Percentiles rank a stretch among this genome's conserved stretches.
Evolutionary conservation across 805 yeast genomes (phyloP).

Genomic region (Wickerhamomyces sydowiorum): DNA sequence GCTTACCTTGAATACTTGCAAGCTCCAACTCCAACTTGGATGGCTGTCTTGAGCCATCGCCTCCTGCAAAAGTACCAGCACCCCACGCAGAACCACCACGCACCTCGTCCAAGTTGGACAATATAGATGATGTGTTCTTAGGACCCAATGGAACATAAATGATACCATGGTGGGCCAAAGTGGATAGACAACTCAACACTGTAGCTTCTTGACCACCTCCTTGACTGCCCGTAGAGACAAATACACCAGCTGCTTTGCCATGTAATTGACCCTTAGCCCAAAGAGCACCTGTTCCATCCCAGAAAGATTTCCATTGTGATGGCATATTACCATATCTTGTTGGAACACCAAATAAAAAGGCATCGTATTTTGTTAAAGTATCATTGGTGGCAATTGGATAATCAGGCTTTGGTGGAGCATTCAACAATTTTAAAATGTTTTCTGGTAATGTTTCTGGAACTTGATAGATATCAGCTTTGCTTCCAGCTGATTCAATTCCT

Average conservation of each 20-base stretch:
- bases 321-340: conserved; percentile 71
- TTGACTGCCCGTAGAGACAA: conserved; percentile 59
- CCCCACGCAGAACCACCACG: conserved; percentile 85
- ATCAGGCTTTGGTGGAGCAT: conserved; percentile 54
- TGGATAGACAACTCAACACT: conserved; percentile 44
- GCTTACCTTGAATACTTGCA: conserved; percentile 58
- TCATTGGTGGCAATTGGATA: conserved; percentile 50
- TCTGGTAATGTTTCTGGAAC: conserved; percentile 66
- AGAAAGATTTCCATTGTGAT: conserved; percentile 63
- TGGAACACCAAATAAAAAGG: conserved; percentile 67
- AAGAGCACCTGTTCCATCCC: conserved; percentile 65
- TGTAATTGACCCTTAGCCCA: conserved; percentile 62
- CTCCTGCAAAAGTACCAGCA: conserved; percentile 68
- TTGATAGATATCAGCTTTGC: conserved; percentile 62
- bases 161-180: conserved; percentile 67
- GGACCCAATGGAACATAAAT: conserved; percentile 70
- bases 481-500: conserved; percentile 65
- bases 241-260: conserved; percentile 67
- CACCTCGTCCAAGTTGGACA: conserved; percentile 50
- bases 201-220: conserved; percentile 77
- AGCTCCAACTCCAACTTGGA: conserved; percentile 52
- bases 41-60: conserved; percentile 66
- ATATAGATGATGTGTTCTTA: conserved; percentile 40
- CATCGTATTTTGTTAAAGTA: conserved; percentile 56
- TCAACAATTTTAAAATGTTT: conserved; percentile 50